Evolutionary conservation across 108 stramenopile species (phyloP), one percentile per base, ranked within the genome.

Genomic region (Licmophora abbreviata): DNA sequence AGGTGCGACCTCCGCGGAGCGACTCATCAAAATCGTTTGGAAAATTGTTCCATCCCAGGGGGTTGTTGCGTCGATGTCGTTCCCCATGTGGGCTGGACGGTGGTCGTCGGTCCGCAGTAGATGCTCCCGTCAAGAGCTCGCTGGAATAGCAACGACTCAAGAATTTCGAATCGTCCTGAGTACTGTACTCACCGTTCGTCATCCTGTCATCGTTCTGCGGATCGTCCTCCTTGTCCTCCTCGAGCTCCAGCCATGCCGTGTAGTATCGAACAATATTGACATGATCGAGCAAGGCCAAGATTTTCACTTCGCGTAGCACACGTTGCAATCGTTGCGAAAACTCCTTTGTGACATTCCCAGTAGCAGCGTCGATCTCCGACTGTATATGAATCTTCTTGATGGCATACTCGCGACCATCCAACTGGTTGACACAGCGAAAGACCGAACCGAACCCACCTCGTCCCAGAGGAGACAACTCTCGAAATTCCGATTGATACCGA

Each of bases 211-310:
- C 38, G 3, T 18, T 40, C 20, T 5, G 38, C 38, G 5, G 15
- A 15, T 4, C 18, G 5, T 40, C 38, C 38, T n/a, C n/a, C n/a
- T n/a, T n/a, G 5, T 40, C 38, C 43, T 76, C 51, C 28, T 85
- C 82, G 8, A 79, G 54, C 65, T 96, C 97, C 27, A 96, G 59
- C 97, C 97, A 98, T 2, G 97, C 94, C 9, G 88, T 93, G 60
- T 95, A 96, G 65, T 98, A 98, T 44, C 97, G 80, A 15, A 98
- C 97, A 44, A 96, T 90, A 58, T 98, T 87, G 31, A 77, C 77
- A 58, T 98, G 97, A 51, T 94, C 93, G 25, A 98, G 57, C 20
- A 79, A 58, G 10, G 95, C 91, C 27, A 98, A 66, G 44, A 84
- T 83, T 38, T 93, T 90, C 4, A 98, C 97, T 80, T 98, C 97